A percentile compares a stretch with the other conserved stretches of the same genome.
phyloP scores from a whole-genome alignment of 257 asterid genomes.

The Marsdenia floribunda region DNA sequence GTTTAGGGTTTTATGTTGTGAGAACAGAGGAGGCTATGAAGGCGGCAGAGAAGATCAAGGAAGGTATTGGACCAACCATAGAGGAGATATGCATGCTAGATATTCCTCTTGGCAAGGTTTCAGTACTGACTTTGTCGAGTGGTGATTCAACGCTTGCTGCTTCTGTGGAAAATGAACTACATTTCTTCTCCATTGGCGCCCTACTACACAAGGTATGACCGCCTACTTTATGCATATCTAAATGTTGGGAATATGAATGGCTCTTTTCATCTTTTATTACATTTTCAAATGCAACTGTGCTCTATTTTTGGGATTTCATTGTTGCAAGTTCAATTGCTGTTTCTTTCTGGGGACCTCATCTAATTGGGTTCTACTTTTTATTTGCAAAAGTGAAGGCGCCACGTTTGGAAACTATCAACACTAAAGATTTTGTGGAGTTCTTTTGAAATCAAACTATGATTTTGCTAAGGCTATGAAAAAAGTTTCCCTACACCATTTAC shows the following conservation, averaged over 20 bases:
- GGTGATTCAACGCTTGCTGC: constrained; percentile 84
- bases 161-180: constrained; percentile 39
- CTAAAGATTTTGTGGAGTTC: background rate
- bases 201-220: constrained; percentile 58
- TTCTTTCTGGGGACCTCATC: background rate
- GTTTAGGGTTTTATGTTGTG: constrained; percentile 83
- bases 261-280: background rate
- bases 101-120: constrained; percentile 55
- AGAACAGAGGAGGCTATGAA: constrained; percentile 68
- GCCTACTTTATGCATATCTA: background rate
- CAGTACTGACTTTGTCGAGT: constrained; percentile 50
- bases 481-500: no score
- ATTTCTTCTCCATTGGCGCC: constrained; percentile 79
- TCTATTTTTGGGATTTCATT: background rate
- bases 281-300: background rate
- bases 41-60: constrained; percentile 58
- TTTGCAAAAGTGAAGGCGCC: background rate
- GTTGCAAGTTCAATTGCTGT: background rate
- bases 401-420: background rate
- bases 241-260: background rate
- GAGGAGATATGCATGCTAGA: constrained; percentile 57
- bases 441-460: background rate
- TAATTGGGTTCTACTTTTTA: background rate
- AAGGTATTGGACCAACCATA: constrained; percentile 39
- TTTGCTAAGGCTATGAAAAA: no score